A percentile compares a stretch with the other conserved stretches of the same genome.
Conservation (phyloP, 1,284 basidiomycete genomes). For the Sporisorium sorghi region DNA sequence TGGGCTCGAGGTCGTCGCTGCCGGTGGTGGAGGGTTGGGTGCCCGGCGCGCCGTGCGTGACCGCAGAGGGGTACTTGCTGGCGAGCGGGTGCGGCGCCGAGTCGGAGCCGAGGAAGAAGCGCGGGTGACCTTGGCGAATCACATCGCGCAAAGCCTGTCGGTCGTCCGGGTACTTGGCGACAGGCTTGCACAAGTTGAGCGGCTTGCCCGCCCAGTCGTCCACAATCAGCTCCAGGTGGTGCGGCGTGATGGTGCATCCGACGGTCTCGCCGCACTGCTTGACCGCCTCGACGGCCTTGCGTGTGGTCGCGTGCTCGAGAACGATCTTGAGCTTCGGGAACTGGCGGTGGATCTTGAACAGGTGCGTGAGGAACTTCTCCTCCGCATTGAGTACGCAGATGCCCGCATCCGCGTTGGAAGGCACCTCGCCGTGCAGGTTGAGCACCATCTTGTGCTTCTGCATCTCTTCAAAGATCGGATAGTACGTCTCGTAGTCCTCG, state of each 20-base stretch:
- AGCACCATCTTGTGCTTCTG: constrained; percentile 91
- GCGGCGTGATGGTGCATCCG: constrained; percentile 95
- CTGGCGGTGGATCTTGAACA: constrained; percentile 81
- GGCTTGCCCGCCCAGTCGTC: constrained; percentile 98
- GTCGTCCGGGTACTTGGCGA: constrained; percentile 96
- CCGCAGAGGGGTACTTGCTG: constrained; percentile 77
- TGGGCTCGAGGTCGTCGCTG: constrained; percentile 41
- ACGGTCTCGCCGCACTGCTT: constrained; percentile 76
- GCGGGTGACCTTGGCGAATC: constrained; percentile 80
- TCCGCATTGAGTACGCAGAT: constrained; percentile 96
- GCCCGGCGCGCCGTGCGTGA: constrained; percentile 52
- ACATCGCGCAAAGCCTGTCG: constrained; percentile 84
- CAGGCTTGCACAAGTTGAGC: constrained; percentile 97
- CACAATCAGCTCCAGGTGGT: constrained; percentile 92
- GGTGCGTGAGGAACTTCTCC: constrained; percentile 86
- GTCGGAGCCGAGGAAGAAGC: constrained; percentile 98
- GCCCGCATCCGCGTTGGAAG: constrained; percentile 85
- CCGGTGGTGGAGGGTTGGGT: constrained; percentile 36
- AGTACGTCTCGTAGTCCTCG: constrained; percentile 94
- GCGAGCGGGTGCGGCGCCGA: constrained; percentile 89
- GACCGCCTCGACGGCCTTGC: constrained; percentile 86
- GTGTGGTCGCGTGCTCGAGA: constrained; percentile 97
- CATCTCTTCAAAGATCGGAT: constrained; percentile 95
- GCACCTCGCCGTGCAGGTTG: constrained; percentile 97
- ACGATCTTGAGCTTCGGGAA: constrained; percentile 97